Conservation (phyloP, 2,329 filamentous ascomycete genomes). For the Cephalotrichum gorgonifer region DNA sequence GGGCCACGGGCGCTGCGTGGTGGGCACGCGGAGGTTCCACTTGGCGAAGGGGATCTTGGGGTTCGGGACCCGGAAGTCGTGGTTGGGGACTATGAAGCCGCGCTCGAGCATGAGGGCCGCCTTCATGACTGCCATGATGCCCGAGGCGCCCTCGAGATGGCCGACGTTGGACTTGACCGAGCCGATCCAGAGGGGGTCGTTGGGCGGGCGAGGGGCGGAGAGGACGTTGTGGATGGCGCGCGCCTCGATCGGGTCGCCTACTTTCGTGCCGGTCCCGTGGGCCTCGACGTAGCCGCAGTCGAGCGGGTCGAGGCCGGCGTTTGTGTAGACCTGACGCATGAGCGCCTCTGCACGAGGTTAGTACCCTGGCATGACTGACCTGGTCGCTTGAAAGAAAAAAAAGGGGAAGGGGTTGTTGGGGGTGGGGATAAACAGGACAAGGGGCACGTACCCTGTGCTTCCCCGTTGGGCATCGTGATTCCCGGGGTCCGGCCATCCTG, state of each 20-base stretch:
- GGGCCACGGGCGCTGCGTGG: conserved; percentile 33
- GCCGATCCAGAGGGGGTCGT: conserved; percentile 33
- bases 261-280: conserved; percentile 45
- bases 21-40: conserved; percentile 38
- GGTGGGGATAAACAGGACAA: not conserved
- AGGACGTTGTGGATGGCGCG: conserved; percentile 34
- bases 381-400: no score
- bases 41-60: conserved; percentile 36
- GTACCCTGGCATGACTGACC: not conserved
- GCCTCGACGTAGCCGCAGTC: conserved; percentile 31
- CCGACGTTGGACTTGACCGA: conserved; percentile 42
- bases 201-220: conserved; percentile 23
- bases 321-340: conserved; percentile 25
- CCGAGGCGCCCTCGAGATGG: conserved; percentile 39
- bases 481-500: conserved; percentile 46
- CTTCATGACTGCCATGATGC: conserved; percentile 42
- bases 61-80: conserved; percentile 38
- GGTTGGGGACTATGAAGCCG: conserved; percentile 37
- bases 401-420: not conserved
- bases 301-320: conserved; percentile 15
- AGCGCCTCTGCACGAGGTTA: conserved; percentile 16
- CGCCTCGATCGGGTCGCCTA: conserved; percentile 46
- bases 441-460: conserved; percentile 26
- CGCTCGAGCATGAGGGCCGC: conserved; percentile 39
- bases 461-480: conserved; percentile 43